Evolutionary conservation across 2,329 filamentous ascomycete genomes (phyloP).

Genomic region (Curvularia lunata): DNA sequence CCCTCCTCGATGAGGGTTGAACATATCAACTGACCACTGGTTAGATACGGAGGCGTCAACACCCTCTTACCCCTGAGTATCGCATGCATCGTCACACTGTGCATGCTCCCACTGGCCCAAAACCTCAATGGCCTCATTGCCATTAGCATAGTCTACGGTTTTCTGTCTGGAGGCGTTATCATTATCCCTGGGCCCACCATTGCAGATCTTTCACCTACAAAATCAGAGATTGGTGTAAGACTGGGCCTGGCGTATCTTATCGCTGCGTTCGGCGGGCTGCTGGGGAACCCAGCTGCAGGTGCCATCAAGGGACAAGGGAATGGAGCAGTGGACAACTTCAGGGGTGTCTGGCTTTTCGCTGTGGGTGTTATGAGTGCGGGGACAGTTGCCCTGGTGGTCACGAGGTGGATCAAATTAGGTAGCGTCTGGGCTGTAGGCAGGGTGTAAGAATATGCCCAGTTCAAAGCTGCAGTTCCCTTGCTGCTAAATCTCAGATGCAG

Average conservation of each 20-base stretch:
- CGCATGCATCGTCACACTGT: background rate
- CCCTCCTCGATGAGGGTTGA: background rate
- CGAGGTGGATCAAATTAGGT: background rate
- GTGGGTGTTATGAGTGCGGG: background rate
- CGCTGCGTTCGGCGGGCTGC: slow-evolving; percentile 56
- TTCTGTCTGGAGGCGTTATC: background rate
- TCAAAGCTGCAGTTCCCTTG: background rate
- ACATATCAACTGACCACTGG: background rate
- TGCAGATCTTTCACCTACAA: background rate
- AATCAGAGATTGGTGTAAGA: background rate
- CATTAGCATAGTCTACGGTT: background rate
- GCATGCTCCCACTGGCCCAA: background rate
- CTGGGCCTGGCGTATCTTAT: slow-evolving; percentile 56
- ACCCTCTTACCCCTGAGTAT: background rate
- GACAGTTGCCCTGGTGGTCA: background rate
- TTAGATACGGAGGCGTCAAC: background rate
- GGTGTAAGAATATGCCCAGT: background rate
- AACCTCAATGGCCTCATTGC: background rate
- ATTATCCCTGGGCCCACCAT: background rate
- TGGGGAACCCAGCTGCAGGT: slow-evolving; percentile 61
- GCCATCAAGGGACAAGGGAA: slow-evolving; percentile 54
- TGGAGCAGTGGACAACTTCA: slow-evolving; percentile 34
- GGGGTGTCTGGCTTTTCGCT: slow-evolving; percentile 42
- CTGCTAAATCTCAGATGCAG: background rate
- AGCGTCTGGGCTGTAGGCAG: background rate